Evolutionary conservation across 1,284 basidiomycete genomes (phyloP).

Genomic region (Austroboletus niveus): DNA sequence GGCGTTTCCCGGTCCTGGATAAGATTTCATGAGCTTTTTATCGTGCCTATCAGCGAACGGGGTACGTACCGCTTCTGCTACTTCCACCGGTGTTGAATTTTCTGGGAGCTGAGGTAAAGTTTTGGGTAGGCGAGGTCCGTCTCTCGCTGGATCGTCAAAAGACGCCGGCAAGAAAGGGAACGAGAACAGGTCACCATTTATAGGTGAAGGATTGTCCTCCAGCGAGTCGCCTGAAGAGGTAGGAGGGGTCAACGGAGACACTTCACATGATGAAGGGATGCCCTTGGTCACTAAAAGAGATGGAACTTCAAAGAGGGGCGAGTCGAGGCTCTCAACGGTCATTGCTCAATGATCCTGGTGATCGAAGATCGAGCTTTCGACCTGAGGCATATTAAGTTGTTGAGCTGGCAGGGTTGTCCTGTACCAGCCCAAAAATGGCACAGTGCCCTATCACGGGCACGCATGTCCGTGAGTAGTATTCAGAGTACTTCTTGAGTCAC

Average conservation of each 20-base stretch:
- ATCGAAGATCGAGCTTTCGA: background rate
- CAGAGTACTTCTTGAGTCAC: too few relatives aligned
- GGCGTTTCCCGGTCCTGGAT: conserved; percentile 37
- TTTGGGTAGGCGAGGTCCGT: conserved; percentile 19
- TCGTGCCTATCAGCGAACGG: background rate
- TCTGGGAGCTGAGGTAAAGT: conserved; percentile 18
- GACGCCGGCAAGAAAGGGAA: conserved; percentile 17
- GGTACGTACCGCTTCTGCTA: conserved; percentile 22
- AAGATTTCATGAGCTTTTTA: background rate
- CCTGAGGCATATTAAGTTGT: background rate
- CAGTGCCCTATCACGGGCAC: too few relatives aligned
- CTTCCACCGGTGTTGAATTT: conserved; percentile 17
- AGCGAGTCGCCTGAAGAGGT: conserved; percentile 9
- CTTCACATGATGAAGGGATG: conserved; percentile 6
- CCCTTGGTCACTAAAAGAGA: background rate
- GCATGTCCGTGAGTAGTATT: too few relatives aligned
- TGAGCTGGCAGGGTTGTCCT: too few relatives aligned
- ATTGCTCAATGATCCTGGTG: background rate
- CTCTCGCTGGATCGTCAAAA: conserved; percentile 16
- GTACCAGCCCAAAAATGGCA: too few relatives aligned
- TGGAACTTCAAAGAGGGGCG: background rate
- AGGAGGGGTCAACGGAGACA: conserved; percentile 8
- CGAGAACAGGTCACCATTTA: conserved; percentile 5
- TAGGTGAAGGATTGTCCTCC: background rate
- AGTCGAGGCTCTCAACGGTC: conserved; percentile 2